Percentiles rank a stretch among this genome's conserved stretches.
phyloP scores from a whole-genome alignment of 116 monocot species.

The Papilionanthe hybrid region DNA sequence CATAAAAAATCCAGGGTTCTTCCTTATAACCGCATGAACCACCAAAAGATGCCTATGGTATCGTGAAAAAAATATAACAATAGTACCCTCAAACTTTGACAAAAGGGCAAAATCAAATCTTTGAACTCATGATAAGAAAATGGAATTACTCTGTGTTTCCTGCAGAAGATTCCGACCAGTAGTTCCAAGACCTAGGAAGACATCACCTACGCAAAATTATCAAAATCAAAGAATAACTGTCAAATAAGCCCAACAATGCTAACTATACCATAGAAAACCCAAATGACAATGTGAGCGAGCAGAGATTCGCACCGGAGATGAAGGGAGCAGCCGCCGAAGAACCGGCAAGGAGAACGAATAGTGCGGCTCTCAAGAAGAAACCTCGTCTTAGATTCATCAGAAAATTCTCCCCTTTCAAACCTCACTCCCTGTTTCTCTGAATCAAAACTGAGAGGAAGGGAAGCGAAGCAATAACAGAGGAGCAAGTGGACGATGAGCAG shows the following conservation, averaged over 20 bases:
- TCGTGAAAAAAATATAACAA: no score
- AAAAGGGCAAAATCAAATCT: not conserved
- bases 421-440: not conserved
- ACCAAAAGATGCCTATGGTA: no score
- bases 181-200: conserved; percentile 9
- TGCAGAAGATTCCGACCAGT: conserved; percentile 25
- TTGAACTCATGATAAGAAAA: not conserved
- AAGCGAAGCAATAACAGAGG: not conserved
- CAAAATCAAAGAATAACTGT: not conserved
- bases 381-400: conserved; percentile 6
- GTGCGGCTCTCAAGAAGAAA: not conserved
- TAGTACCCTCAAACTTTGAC: no score
- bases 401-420: not conserved
- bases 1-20: no score
- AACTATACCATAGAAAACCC: not conserved
- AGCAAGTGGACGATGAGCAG: no score
- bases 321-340: conserved; percentile 6
- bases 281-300: no score
- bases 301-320: conserved; percentile 6
- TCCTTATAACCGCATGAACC: no score
- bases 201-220: conserved; percentile 8
- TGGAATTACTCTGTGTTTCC: conserved; percentile 11
- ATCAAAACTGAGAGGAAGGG: not conserved
- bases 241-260: not conserved
- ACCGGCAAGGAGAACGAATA: not conserved